Base-by-base conservation (phyloP, 305 asterid genomes). In the Fraxinus velutina region DNA sequence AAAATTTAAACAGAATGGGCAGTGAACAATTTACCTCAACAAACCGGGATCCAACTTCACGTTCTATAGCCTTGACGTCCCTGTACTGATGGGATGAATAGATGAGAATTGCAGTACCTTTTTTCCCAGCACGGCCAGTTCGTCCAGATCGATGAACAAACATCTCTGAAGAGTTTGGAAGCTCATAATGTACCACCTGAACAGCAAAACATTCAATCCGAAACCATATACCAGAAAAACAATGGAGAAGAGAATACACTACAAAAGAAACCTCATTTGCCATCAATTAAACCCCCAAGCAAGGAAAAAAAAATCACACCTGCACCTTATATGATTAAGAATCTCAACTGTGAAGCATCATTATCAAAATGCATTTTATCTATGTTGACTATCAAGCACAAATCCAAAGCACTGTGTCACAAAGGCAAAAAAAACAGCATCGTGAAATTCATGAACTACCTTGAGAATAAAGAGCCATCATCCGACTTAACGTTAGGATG, bases 101-200 rank as follows among this genome's bases (percentile, higher is more conserved):
- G 29, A 95, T 90, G 32, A 93, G 90, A 81, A 95, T 85, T 78
- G 99, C 98, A 85, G 75, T 88, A 30, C 99, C 99, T 84, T 90
- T 92, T 90, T 95, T 95, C 82, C 98, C 98, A 81, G 98, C 98
- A 86, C 99, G 98, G 66, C 99, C 99, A 30, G 99, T 95, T 86
- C 99, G 95, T 52, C 99, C 98, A 52, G 99, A 88, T 10, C 99
- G 95, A 88, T 92, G 98, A 83, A 95, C 98, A 87, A 95, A 95
- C 62, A 81, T 83, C 88, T 95, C 98, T 17, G 98, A 83, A 73
- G 91, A 85, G 87, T 87, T 91, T 39, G 98, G 98, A 84, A 95
- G 92, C 83, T 93, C 98, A 32, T 70, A 70, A 84, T 95, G 98
- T 79, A 95, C 76, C 84, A 95, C 95, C 98, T 95, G 89, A 71